Base-by-base conservation (phyloP, 2,329 filamentous ascomycete species). In the Esteya vermicola region DNA sequence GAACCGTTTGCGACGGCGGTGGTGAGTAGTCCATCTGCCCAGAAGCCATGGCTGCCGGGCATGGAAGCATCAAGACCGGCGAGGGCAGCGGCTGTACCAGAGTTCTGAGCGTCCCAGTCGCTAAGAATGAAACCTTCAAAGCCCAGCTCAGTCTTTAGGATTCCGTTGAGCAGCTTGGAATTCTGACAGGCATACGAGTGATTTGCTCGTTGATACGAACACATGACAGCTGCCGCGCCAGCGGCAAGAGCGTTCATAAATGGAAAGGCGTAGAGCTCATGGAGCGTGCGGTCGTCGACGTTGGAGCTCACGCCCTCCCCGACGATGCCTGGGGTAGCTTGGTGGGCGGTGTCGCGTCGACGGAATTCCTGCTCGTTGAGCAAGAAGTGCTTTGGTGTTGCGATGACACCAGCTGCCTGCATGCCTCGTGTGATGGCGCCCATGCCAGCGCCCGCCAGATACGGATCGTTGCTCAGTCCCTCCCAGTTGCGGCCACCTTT, bases 1-100 rank as follows among this genome's bases (percentile, higher is more conserved):
- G 80, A 83, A 4, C 84, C 82, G 50, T 91, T 91, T 23, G 72
- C 61, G n/a, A 93, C 75, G 0, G 81, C 81, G 42, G 81, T 63
- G 0, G 79, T 81, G 42, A 93, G 58, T 52, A 86, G 88, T 1
- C 45, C 45, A 8, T 58, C 50, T 0, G 82, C 84, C 58, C 65
- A 72, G 2, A 75, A 65, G 0, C 65, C 67, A 4, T 52, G 57
- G n/a, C 60, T 59, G 36, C 21, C 37, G 0, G 75, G 75, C 75
- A 80, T 79, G 4, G 75, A 72, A 72, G 89, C 80, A 51, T 93
- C 85, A 2, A 78, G 55, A 0, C 75, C 75, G 5, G 68, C 64
- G 25, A 70, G 67, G 1, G 60, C 70, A 36, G 72, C 70, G 23
- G 66, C 60, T 0, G 78, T 59, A 10, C 65, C 63, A 22, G 72